Conservation (phyloP, 1,139 yeast species). For the Saccharomycopsis hybrid region DNA sequence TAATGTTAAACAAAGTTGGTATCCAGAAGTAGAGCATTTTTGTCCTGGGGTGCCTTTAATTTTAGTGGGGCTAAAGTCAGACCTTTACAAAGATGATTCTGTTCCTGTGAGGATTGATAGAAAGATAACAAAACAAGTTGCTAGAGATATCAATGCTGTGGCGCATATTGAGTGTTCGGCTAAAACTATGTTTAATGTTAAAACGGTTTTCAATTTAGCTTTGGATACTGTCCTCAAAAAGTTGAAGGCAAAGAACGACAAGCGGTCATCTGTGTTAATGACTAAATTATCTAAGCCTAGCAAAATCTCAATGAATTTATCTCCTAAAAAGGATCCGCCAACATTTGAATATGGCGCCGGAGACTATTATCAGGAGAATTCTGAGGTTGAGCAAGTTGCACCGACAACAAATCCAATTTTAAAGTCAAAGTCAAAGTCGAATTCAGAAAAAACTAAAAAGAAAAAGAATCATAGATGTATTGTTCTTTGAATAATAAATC, state of each 20-base stretch:
- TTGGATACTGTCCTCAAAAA: constrained; percentile 24
- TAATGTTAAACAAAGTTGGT: constrained; percentile 78
- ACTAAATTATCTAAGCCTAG: constrained; percentile 2
- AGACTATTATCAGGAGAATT: no score
- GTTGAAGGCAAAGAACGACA: constrained; percentile 1
- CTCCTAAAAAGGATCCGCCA: constrained; percentile 10
- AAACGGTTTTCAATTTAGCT: constrained; percentile 53
- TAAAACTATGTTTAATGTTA: constrained; percentile 58
- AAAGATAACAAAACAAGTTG: constrained; percentile 47
- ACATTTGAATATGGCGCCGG: constrained; percentile 11
- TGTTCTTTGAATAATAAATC: no score
- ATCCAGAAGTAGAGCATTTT: constrained; percentile 77
- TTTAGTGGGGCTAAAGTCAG: constrained; percentile 75
- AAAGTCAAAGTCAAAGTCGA: no score
- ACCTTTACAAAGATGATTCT: constrained; percentile 38
- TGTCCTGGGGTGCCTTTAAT: constrained; percentile 75
- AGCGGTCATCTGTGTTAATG: background rate
- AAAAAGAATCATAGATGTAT: constrained; percentile 2
- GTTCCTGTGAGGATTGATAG: constrained; percentile 25
- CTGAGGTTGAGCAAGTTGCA: no score
- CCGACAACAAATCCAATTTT: no score
- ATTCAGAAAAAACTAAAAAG: no score
- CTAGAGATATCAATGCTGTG: constrained; percentile 62
- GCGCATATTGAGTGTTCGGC: constrained; percentile 82
- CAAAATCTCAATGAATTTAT: background rate